Evolutionary conservation across 1,284 basidiomycete species (phyloP).

Genomic region (Ganoderma lingzhi): DNA sequence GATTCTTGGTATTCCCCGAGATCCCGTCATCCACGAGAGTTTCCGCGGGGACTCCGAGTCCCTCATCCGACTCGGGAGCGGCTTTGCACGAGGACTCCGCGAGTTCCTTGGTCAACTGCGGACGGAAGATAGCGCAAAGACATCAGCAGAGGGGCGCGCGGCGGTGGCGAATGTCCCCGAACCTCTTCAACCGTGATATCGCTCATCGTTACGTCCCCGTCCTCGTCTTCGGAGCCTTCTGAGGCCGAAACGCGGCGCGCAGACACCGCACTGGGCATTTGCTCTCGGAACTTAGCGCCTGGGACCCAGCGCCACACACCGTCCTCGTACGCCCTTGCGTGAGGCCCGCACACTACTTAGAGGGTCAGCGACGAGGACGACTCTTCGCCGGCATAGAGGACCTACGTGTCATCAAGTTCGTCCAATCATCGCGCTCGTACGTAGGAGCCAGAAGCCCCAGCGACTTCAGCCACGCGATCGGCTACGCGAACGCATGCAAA

Average conservation of each 20-base stretch:
- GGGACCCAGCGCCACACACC: constrained; percentile 22
- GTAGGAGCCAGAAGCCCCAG: constrained; percentile 11
- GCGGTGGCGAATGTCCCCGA: too few species aligned
- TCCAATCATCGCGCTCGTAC: constrained; percentile 25
- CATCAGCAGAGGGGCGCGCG: background rate
- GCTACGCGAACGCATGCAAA: constrained; percentile 5
- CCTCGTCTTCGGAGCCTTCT: constrained; percentile 3
- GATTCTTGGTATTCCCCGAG: constrained; percentile 15
- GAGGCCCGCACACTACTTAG: constrained; percentile 15
- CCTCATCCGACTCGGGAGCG: background rate
- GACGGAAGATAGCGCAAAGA: too few species aligned
- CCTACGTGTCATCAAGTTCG: constrained; percentile 24
- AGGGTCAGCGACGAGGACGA: background rate
- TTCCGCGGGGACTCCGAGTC: constrained; percentile 2
- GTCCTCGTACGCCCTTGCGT: constrained; percentile 19
- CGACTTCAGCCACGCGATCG: constrained; percentile 16
- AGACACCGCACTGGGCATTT: constrained; percentile 1
- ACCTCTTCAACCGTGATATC: constrained; percentile 10
- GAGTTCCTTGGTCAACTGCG: background rate
- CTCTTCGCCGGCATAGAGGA: background rate
- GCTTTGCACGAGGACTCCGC: background rate
- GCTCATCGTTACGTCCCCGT: constrained; percentile 15
- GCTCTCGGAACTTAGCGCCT: constrained; percentile 8
- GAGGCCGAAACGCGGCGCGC: background rate
- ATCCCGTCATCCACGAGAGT: constrained; percentile 24